These are phyloP conservation scores for Aspergillus glaucus DNA, from an alignment of 2,329 filamentous ascomycete genomes.

Conservation along the genomic window DNA sequence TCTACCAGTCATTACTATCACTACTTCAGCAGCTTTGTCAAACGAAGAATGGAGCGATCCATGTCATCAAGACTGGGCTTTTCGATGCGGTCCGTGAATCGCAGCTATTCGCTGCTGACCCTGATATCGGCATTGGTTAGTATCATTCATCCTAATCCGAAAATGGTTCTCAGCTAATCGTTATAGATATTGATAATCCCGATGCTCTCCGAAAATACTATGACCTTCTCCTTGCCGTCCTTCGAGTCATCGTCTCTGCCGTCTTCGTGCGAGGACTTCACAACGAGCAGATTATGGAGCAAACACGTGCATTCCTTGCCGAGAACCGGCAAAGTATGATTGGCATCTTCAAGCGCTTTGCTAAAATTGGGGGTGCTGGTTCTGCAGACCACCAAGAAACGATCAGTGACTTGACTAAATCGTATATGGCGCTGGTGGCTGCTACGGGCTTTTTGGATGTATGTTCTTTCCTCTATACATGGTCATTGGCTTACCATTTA, in stretches of 20 bases:
- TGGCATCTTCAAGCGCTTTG: conserved; percentile 82
- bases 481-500: background rate
- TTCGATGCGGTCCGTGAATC: conserved; percentile 76
- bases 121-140: conserved; percentile 74
- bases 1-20: conserved; percentile 69
- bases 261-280: conserved; percentile 75
- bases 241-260: conserved; percentile 75
- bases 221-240: conserved; percentile 68
- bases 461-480: conserved; percentile 29
- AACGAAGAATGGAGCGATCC: conserved; percentile 73
- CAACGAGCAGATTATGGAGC: conserved; percentile 65
- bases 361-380: conserved; percentile 59
- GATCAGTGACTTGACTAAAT: conserved; percentile 72
- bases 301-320: conserved; percentile 71
- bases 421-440: conserved; percentile 74
- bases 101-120: conserved; percentile 81
- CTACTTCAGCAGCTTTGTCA: conserved; percentile 80
- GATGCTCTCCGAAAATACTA: conserved; percentile 76
- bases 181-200: conserved; percentile 57
- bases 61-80: conserved; percentile 82
- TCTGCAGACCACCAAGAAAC: conserved; percentile 51
- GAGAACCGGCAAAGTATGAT: conserved; percentile 80
- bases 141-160: conserved; percentile 2
- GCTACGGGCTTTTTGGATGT: conserved; percentile 84
- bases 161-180: conserved; percentile 11